Conservation (phyloP, 163 green algal genomes). For the Coccomyxa subellipsoidea region DNA sequence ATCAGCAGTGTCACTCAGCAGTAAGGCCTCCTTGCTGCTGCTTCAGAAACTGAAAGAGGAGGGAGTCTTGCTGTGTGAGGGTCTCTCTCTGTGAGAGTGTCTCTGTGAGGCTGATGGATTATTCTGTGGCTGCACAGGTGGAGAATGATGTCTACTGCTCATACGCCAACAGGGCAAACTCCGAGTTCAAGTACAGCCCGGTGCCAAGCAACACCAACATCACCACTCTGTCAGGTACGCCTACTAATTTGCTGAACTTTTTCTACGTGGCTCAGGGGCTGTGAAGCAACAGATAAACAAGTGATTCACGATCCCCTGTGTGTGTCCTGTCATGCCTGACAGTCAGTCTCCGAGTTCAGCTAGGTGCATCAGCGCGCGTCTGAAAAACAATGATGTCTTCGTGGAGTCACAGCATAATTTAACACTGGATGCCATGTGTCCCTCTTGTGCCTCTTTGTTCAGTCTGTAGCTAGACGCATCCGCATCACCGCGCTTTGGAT, state of each 20-base stretch:
- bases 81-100: not conserved
- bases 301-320: not conserved
- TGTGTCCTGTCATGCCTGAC: not conserved
- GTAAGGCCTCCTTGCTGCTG: no score
- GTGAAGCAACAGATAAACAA: not conserved
- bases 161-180: conserved; percentile 2
- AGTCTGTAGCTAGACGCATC: no score
- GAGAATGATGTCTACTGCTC: conserved; percentile 5
- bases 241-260: not conserved
- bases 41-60: no score
- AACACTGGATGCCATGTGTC: not conserved
- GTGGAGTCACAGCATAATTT: not conserved
- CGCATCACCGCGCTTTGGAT: no score
- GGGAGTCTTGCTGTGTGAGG: no score
- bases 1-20: not conserved
- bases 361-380: not conserved
- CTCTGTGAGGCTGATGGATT: not conserved
- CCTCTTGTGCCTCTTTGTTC: no score
- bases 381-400: not conserved
- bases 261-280: no score
- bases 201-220: not conserved
- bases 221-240: not conserved
- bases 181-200: not conserved
- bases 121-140: not conserved
- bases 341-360: not conserved